Base-by-base conservation (phyloP, 2,329 filamentous ascomycete genomes). In the Beauveria bassiana region DNA sequence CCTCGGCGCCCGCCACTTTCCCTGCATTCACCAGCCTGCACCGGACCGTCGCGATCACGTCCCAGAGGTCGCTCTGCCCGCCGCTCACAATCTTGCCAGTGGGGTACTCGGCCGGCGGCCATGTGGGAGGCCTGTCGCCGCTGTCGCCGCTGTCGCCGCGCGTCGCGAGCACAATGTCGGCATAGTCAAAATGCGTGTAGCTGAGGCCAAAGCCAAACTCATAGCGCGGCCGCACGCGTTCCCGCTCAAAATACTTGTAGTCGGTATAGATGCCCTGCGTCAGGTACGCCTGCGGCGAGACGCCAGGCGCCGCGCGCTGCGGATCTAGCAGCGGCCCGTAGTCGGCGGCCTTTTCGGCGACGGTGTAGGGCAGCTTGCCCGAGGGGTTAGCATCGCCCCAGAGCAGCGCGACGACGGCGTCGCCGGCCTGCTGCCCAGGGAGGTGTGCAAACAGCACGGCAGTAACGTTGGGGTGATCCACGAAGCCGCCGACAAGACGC, bases 391-490 rank as follows among this genome's bases (percentile, higher is more conserved):
- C 71, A 3, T 81, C 75, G 24, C 85, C 85, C 66, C 85, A 87
- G 0, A 87, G 73, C 6, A 88, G 69, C 1, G 79, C 76, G 0
- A 81, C 79, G 5, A 87, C 67, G 0, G 83, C 80, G 1, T 74
- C 72, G 0, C 86, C 86, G 1, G 80, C 82, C 61, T 86, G 82
- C 67, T 89, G 83, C 0, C 86, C 86, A 0, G 86, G 86, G 0
- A 87, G 74, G 67, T 88, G 85, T 3, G 83, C 86, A 65, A 84
- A 84, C 0, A 89, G 75, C 14, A 89, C 74, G 1, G 80, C 85
- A 0, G 85, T 88, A 40, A 89, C 79, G 64, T 89, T 88, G 6
- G 78, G 74, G 62, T 89, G 79, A 54, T 88, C 80, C 62, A 85
- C 76, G 75, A 84, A 89, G 1, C 75, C 73, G 63, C 88, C 85